phyloP scores from a whole-genome alignment of 2,329 filamentous ascomycete genomes.

The Colletotrichum sp. region DNA sequence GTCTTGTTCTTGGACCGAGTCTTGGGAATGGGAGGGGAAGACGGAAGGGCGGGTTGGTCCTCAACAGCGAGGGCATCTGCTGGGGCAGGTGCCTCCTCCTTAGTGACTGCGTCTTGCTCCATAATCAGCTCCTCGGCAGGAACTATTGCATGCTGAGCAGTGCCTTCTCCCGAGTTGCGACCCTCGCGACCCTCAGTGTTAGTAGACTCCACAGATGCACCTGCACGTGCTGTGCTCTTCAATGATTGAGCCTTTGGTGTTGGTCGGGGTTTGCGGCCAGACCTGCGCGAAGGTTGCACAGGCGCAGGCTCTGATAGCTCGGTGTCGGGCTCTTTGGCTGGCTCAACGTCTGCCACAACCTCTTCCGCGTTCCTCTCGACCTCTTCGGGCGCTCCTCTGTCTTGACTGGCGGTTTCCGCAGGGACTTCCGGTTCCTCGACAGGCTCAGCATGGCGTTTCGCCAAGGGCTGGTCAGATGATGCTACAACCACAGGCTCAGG shows the following conservation, averaged over 20 bases:
- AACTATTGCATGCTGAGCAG: neutral
- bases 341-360: neutral
- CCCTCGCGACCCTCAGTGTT: neutral
- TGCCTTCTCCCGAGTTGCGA: neutral
- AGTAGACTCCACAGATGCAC: neutral
- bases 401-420: neutral
- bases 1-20: neutral
- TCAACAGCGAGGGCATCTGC: neutral
- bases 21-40: conserved; percentile 8
- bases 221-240: neutral
- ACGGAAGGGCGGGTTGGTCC: neutral
- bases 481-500: neutral
- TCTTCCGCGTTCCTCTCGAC: neutral
- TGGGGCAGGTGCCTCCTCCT: too few species aligned
- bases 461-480: neutral
- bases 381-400: neutral
- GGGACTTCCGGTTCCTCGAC: neutral
- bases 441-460: neutral
- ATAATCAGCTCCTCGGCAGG: neutral
- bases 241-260: conserved; percentile 5
- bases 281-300: conserved; percentile 5
- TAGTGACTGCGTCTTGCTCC: neutral
- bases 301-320: neutral
- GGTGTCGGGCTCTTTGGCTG: neutral
- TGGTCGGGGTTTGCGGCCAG: conserved; percentile 7